Evolutionary conservation across 805 yeast species (phyloP).

Genomic region (Diddensiella santjacobensis): DNA sequence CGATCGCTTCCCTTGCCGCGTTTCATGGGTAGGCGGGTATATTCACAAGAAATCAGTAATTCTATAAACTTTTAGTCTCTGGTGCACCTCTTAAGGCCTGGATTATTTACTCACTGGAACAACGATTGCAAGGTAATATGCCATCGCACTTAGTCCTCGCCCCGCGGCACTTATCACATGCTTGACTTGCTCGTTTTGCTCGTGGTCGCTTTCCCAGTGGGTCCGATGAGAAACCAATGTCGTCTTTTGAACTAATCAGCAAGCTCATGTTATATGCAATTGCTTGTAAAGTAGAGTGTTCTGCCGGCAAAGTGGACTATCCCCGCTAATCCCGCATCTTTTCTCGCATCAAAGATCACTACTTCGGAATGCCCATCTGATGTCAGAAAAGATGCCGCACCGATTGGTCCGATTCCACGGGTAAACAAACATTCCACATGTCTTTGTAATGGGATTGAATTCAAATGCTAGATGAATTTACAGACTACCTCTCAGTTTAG

Average conservation of each 20-base stretch:
- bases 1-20: slow-evolving; percentile 14
- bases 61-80: background rate
- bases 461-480: no score
- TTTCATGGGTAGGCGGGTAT: slow-evolving; percentile 5
- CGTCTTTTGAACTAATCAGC: background rate
- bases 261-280: background rate
- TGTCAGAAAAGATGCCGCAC: no score
- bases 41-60: slow-evolving; percentile 3
- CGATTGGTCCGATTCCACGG: no score
- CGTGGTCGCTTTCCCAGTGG: background rate
- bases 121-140: slow-evolving; percentile 42
- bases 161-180: slow-evolving; percentile 45
- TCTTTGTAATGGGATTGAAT: no score
- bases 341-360: no score
- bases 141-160: slow-evolving; percentile 47
- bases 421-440: no score
- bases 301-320: no score
- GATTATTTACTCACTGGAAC: slow-evolving; percentile 28
- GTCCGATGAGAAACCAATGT: background rate
- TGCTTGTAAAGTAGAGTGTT: no score
- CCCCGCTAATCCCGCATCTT: no score
- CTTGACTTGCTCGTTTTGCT: slow-evolving; percentile 29
- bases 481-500: background rate
- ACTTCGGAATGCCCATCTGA: no score
- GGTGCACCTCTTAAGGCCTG: no score